Conservation (phyloP, 495 filamentous ascomycete species). For the Annulohypoxylon nitens region DNA sequence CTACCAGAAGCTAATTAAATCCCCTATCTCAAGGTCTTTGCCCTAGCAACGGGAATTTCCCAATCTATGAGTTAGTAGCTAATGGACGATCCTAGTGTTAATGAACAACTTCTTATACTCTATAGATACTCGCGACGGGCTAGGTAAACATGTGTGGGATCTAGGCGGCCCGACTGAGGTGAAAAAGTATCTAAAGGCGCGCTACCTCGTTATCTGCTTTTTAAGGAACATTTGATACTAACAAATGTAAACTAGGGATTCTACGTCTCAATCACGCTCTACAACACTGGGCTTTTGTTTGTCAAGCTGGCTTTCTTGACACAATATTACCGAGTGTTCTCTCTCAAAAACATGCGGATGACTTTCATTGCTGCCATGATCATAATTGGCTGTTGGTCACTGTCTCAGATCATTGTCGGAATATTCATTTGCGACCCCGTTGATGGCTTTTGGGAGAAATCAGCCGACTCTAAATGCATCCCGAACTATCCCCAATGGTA, state of each 20-base stretch:
- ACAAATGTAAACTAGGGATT: conserved; percentile 49
- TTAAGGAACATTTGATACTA: not conserved
- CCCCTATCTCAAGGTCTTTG: conserved; percentile 23
- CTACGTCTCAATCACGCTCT: conserved; percentile 60
- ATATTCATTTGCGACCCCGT: conserved; percentile 54
- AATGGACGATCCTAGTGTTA: not conserved
- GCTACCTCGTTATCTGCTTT: not conserved
- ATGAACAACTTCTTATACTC: conserved; percentile 13
- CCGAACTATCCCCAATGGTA: conserved; percentile 54
- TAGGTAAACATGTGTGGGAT: conserved; percentile 54
- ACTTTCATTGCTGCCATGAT: conserved; percentile 48
- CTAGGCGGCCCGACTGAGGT: conserved; percentile 32
- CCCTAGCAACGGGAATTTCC: conserved; percentile 43
- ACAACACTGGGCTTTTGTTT: conserved; percentile 57
- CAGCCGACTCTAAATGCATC: conserved; percentile 48
- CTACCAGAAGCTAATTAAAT: conserved; percentile 16
- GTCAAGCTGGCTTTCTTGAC: conserved; percentile 60
- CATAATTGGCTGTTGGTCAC: conserved; percentile 54
- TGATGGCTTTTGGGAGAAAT: conserved; percentile 54
- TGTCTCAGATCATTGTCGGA: conserved; percentile 57
- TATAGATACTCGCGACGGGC: conserved; percentile 48
- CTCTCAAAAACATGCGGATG: conserved; percentile 47
- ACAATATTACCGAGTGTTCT: conserved; percentile 59
- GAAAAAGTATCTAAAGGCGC: conserved; percentile 46
- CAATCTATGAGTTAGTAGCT: conserved; percentile 43